These are phyloP conservation scores for Acrasis kona DNA, from an alignment of 78 protist species.

Conservation along the genomic window DNA sequence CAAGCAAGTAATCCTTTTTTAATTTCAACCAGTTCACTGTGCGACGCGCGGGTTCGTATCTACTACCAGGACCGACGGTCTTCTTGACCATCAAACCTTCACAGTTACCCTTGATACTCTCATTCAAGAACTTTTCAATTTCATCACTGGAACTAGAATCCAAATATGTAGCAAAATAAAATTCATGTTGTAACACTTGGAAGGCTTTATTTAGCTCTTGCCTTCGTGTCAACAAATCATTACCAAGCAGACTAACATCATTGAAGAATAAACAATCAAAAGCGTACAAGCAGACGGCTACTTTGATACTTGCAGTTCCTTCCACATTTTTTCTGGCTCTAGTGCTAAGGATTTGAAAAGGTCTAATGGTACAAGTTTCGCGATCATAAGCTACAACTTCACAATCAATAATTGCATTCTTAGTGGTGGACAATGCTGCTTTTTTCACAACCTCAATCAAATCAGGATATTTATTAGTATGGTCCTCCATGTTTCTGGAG, in stretches of 20 bases:
- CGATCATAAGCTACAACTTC: conserved; percentile 91
- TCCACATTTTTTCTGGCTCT: conserved; percentile 79
- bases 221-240: conserved; percentile 25
- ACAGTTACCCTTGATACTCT: conserved; percentile 60
- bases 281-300: conserved; percentile 88
- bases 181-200: background rate
- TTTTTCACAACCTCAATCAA: conserved; percentile 17
- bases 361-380: conserved; percentile 40
- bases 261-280: conserved; percentile 92
- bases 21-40: conserved; percentile 89
- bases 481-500: conserved; percentile 85
- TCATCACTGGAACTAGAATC: conserved; percentile 61
- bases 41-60: conserved; percentile 74
- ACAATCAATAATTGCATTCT: conserved; percentile 68
- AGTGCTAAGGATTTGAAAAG: conserved; percentile 85
- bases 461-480: conserved; percentile 91
- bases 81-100: conserved; percentile 98
- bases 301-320: conserved; percentile 33
- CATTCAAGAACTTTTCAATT: conserved; percentile 61
- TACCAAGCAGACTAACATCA: conserved; percentile 57
- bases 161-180: conserved; percentile 50
- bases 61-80: conserved; percentile 50
- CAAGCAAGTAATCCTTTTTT: conserved; percentile 92
- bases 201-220: conserved; percentile 3
- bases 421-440: background rate